These are phyloP conservation scores for Inonotus obliquus DNA, from an alignment of 1,284 basidiomycete species.

Conservation along the genomic window DNA sequence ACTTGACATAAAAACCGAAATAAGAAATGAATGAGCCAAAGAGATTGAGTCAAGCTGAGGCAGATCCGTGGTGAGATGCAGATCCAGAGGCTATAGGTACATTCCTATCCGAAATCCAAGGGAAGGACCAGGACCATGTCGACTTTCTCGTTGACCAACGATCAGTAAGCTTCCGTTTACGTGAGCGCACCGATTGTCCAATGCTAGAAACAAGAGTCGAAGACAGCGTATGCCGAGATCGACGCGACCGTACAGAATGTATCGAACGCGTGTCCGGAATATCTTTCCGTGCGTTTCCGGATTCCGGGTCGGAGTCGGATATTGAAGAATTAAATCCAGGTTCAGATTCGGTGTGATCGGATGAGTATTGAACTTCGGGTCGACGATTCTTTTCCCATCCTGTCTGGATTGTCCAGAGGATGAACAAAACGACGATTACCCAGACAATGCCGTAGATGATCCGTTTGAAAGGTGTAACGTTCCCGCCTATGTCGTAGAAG, in stretches of 20 bases:
- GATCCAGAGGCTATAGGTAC: background rate
- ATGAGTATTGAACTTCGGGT: background rate
- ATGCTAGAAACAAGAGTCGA: background rate
- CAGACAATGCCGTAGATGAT: constrained; percentile 10
- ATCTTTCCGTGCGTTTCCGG: background rate
- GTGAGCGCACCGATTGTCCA: background rate
- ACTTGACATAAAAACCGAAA: background rate
- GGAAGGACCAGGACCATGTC: background rate
- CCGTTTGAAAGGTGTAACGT: background rate
- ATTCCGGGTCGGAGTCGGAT: background rate
- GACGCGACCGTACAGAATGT: background rate
- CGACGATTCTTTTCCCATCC: constrained; percentile 13
- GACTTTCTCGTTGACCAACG: background rate
- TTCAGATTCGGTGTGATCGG: background rate
- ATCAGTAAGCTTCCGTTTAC: background rate
- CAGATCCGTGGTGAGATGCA: background rate
- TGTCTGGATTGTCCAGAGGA: constrained; percentile 11
- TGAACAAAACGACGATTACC: constrained; percentile 11
- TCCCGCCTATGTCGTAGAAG: constrained; percentile 10
- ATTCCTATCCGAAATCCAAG: background rate
- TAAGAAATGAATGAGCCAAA: background rate
- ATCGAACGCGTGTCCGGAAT: background rate
- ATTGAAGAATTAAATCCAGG: background rate
- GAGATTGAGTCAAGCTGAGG: background rate
- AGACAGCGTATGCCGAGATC: background rate